Base-by-base conservation (phyloP, 2,329 filamentous ascomycete genomes). In the Helicocarpus griseus region DNA sequence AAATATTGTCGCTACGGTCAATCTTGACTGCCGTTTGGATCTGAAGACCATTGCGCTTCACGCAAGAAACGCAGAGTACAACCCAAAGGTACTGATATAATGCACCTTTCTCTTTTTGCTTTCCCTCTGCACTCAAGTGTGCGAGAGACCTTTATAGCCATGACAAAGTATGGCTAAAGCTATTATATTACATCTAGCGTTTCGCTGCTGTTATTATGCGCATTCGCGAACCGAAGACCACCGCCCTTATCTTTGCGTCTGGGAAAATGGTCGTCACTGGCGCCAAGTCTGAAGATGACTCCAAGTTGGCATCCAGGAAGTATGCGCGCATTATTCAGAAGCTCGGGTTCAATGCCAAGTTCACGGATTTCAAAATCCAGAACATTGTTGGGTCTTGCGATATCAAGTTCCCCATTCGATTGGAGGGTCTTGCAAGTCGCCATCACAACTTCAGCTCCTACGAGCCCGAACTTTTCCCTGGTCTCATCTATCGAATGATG, bases 391-490 rank as follows among this genome's bases (percentile, higher is more conserved):
- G 93, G 58, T 95, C 89, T 54, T 97, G 91, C 72, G 93, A 98
- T 69, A 96, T 98, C 79, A 96, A 96, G 79, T 98, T 98, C 75
- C 93, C 93, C 50, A 96, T 98, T 62, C 89, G 93, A 60, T 79
- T 98, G 53, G 93, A 97, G 70, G 93, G 93, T 73, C 77, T 98
- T 68, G 93, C 93, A 14, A 93, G 86, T 61, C 89, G 90, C 73
- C 93, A 98, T 80, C 91, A 97, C 79, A 95, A 95, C 76, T 98
- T 97, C 82, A 94, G 88, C 73, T 96, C 90, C 53, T 98, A 98
- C 72, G 93, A 98, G 73, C 93, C 93, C 60, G 93, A 98, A 69
- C 73, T 98, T 69, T 98, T 97, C 81, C 93, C 93, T 65, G 93
- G 93, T 82, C 84, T 98, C 49, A 98, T 98, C 74, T 98, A 98